These are phyloP conservation scores for Zoysia matrella DNA, from an alignment of 202 grass and related monocot species.

Conservation along the genomic window DNA sequence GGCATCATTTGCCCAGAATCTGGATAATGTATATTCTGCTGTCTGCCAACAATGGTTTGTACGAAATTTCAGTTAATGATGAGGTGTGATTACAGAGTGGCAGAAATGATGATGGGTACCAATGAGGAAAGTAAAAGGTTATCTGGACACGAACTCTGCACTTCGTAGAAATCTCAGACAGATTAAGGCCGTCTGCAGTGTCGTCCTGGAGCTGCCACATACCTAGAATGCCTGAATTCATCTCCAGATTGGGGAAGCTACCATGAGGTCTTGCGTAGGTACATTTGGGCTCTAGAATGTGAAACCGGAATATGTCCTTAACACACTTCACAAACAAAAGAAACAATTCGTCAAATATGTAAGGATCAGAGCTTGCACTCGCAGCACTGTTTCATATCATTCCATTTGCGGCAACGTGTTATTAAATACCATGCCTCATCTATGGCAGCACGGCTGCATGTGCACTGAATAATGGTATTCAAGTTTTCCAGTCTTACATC, in stretches of 20 bases:
- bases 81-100: background rate
- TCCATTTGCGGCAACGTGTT: background rate
- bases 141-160: slow-evolving; percentile 60
- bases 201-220: slow-evolving; percentile 33
- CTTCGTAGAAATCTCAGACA: slow-evolving; percentile 49
- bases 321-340: slow-evolving; percentile 29
- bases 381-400: background rate
- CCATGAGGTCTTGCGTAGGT: slow-evolving; percentile 53
- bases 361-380: background rate
- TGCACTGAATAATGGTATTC: slow-evolving; percentile 35
- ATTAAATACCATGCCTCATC: slow-evolving; percentile 30
- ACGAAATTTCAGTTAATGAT: background rate
- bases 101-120: background rate
- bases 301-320: slow-evolving; percentile 40
- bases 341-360: background rate
- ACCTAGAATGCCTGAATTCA: slow-evolving; percentile 11
- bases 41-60: slow-evolving; percentile 38
- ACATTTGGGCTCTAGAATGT: slow-evolving; percentile 70
- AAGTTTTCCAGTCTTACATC: slow-evolving; percentile 47
- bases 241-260: slow-evolving; percentile 7
- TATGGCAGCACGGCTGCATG: slow-evolving; percentile 45
- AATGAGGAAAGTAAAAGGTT: background rate
- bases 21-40: slow-evolving; percentile 50
- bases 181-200: slow-evolving; percentile 3
- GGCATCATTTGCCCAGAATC: slow-evolving; percentile 62